These are phyloP conservation scores for Clavispora fructus DNA, from an alignment of 805 yeast genomes.

Conservation along the genomic window DNA sequence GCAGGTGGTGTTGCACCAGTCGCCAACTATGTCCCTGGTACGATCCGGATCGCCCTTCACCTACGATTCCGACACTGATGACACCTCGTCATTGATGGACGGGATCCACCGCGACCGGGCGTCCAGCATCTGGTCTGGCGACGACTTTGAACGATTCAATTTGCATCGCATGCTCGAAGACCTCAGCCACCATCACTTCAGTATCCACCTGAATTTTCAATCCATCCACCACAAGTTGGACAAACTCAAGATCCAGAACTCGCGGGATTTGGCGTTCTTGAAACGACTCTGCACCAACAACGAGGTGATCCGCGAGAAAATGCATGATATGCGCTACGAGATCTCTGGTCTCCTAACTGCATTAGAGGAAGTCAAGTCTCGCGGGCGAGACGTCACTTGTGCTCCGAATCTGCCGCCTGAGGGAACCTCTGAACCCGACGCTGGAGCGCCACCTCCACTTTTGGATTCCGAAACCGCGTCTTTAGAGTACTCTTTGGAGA, in stretches of 20 bases:
- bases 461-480: no score
- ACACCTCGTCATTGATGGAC: conserved; percentile 18
- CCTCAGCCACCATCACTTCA: conserved; percentile 8
- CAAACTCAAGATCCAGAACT: conserved; percentile 8
- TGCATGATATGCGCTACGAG: conserved; percentile 12
- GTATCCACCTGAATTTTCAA: conserved; percentile 5
- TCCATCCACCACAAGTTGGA: conserved; percentile 5
- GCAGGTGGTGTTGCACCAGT: background rate
- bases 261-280: conserved; percentile 10
- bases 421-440: no score
- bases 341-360: conserved; percentile 4
- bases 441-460: no score
- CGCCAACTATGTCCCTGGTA: background rate
- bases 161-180: conserved; percentile 8
- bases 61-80: conserved; percentile 15
- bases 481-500: no score
- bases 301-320: conserved; percentile 11
- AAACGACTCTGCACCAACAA: conserved; percentile 9
- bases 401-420: no score
- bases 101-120: background rate
- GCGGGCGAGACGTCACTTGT: background rate
- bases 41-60: background rate
- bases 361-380: conserved; percentile 6
- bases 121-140: background rate
- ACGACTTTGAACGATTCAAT: conserved; percentile 4